Conservation (phyloP, 768 basidiomycete genomes). For the Aureoboletus auriporus region DNA sequence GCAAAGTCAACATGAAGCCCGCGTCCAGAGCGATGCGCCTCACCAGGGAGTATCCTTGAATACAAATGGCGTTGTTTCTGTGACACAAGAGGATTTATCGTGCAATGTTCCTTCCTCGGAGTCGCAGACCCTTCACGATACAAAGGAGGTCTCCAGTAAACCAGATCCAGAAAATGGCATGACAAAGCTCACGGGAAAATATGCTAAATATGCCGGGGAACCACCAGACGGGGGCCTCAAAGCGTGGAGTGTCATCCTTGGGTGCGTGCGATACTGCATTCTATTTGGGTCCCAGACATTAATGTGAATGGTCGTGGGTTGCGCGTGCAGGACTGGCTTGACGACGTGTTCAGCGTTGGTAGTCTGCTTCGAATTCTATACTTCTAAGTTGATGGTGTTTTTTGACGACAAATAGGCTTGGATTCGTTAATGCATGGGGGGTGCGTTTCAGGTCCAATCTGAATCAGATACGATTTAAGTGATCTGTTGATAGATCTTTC, state of each 20-base stretch:
- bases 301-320: background rate
- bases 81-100: background rate
- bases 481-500: conserved; percentile 50
- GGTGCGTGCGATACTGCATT: conserved; percentile 10
- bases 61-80: no score
- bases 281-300: background rate
- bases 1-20: background rate
- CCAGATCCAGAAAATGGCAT: conserved; percentile 7
- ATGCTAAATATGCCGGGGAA: conserved; percentile 17
- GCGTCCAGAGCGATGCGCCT: background rate
- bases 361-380: background rate
- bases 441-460: conserved; percentile 37
- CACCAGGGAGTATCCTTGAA: background rate
- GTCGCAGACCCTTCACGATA: conserved; percentile 13
- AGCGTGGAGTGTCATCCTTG: conserved; percentile 29
- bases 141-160: background rate
- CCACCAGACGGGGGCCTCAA: conserved; percentile 29
- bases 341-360: conserved; percentile 40
- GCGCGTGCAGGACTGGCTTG: conserved; percentile 10
- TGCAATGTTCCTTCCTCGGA: background rate
- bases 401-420: conserved; percentile 41
- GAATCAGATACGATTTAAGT: background rate
- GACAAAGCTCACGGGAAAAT: conserved; percentile 6
- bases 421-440: conserved; percentile 73
- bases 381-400: background rate